phyloP scores from a whole-genome alignment of 331 rosid species.

The Cydonia oblonga region DNA sequence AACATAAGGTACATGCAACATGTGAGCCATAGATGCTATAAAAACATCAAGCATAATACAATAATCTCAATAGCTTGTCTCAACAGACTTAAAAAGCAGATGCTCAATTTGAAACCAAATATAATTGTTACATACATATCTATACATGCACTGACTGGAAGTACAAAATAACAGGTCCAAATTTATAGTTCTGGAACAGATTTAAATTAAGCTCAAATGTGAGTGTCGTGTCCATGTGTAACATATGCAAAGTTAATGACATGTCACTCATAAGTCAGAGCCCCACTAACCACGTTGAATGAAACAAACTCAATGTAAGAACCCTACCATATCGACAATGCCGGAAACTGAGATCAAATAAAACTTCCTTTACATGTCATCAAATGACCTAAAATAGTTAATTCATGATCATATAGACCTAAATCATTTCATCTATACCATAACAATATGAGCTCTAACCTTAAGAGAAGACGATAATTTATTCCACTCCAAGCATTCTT shows the following conservation, averaged over 20 bases:
- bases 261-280: background rate
- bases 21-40: background rate
- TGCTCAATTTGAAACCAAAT: background rate
- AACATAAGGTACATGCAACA: background rate
- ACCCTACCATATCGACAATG: background rate
- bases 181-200: background rate
- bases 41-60: background rate
- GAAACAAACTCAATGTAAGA: background rate
- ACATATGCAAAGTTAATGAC: background rate
- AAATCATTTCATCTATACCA: background rate
- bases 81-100: background rate
- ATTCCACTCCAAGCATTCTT: conserved; percentile 60
- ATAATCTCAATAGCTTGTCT: background rate
- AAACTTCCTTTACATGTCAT: background rate
- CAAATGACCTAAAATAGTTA: background rate
- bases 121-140: background rate
- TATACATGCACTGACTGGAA: background rate
- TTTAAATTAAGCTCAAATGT: background rate
- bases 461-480: conserved; percentile 28
- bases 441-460: background rate
- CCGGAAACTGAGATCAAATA: background rate
- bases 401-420: background rate
- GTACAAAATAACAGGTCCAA: background rate
- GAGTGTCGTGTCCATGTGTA: background rate
- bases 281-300: background rate